Conservation (phyloP, 2,329 filamentous ascomycete genomes). For the Aureobasidium leucospermi region DNA sequence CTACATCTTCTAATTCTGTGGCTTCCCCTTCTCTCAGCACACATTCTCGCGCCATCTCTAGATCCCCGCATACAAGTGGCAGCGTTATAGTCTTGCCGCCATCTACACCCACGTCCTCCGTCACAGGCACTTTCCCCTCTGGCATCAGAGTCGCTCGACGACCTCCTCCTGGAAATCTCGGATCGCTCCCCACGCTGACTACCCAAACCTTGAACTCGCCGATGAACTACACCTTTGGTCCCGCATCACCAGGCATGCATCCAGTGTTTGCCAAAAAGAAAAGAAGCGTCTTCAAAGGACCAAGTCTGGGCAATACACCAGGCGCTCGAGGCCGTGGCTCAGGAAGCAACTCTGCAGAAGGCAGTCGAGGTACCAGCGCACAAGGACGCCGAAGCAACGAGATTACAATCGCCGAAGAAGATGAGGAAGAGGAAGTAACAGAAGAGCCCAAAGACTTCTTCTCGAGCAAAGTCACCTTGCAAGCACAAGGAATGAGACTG, state of each 20-base stretch:
- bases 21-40: slow-evolving; percentile 30
- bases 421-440: slow-evolving; percentile 7
- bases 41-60: slow-evolving; percentile 10
- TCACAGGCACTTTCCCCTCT: slow-evolving; percentile 38
- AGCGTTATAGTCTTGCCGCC: slow-evolving; percentile 26
- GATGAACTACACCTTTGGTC: slow-evolving; percentile 37
- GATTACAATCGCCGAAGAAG: slow-evolving; percentile 33
- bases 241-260: slow-evolving; percentile 52
- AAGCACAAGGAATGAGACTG: not conserved
- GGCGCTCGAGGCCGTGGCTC: slow-evolving; percentile 32
- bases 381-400: slow-evolving; percentile 64
- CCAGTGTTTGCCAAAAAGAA: slow-evolving; percentile 72
- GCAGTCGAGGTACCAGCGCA: slow-evolving; percentile 47
- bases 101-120: slow-evolving; percentile 49
- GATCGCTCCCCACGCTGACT: slow-evolving; percentile 20
- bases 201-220: not conserved
- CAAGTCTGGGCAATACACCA: slow-evolving; percentile 50
- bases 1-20: slow-evolving; percentile 64
- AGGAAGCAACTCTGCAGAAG: slow-evolving; percentile 16
- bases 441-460: not conserved
- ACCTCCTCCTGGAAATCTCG: slow-evolving; percentile 26
- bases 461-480: not conserved
- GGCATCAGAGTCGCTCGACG: slow-evolving; percentile 19
- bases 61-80: slow-evolving; percentile 1
- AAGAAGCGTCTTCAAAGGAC: slow-evolving; percentile 74